Conservation (phyloP, 176 grass and related monocot genomes). For the Musa troglodytarum region DNA sequence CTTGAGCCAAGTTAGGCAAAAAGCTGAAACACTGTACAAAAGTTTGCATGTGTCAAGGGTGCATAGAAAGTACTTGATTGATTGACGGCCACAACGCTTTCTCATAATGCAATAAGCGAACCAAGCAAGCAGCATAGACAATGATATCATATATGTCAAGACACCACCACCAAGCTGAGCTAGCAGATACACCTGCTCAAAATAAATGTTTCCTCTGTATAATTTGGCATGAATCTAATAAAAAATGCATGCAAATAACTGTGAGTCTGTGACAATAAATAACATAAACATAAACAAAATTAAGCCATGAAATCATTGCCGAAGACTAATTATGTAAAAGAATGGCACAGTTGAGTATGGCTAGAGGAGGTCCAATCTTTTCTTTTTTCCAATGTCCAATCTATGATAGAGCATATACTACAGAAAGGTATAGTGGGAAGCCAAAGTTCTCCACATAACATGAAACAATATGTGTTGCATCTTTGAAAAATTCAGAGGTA, state of each 20-base stretch:
- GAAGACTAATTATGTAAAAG: background rate
- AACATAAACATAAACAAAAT: background rate
- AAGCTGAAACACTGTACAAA: background rate
- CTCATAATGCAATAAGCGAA: slow-evolving; percentile 37
- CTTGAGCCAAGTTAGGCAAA: background rate
- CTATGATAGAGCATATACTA: background rate
- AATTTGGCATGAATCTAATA: background rate
- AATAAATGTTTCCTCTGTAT: slow-evolving; percentile 2
- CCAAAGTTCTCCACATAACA: too few species aligned
- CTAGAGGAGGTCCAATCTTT: too few species aligned
- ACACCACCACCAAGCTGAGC: slow-evolving; percentile 76
- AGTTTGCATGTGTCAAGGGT: background rate
- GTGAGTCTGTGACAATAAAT: background rate
- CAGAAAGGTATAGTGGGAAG: too few species aligned
- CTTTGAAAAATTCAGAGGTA: too few species aligned
- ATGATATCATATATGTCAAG: slow-evolving; percentile 73
- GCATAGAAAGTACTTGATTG: slow-evolving; percentile 40
- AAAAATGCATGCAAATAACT: background rate
- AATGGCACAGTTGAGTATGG: background rate
- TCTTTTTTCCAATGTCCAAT: background rate
- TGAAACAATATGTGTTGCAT: too few species aligned
- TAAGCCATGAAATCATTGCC: background rate
- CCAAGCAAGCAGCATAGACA: slow-evolving; percentile 78
- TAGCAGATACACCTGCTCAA: slow-evolving; percentile 53
- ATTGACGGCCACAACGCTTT: slow-evolving; percentile 40